Conservation (phyloP, 495 filamentous ascomycete species). For the Neurospora sublineolata region DNA sequence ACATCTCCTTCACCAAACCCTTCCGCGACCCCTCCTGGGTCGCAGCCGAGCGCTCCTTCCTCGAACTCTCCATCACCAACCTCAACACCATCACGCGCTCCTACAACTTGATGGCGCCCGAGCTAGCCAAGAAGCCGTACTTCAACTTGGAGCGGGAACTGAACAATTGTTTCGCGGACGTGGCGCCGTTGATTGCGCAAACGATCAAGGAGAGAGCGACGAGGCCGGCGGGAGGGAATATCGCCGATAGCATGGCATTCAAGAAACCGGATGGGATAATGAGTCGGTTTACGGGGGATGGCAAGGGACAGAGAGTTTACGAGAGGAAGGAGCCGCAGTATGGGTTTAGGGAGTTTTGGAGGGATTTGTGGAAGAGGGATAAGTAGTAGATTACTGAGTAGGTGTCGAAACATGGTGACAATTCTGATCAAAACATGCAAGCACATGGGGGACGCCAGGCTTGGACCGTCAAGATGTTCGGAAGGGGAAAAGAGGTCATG, state of each 20-base stretch:
- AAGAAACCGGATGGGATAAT: conserved; percentile 19
- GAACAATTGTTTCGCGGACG: conserved; percentile 66
- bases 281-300: conserved; percentile 35
- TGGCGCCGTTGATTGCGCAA: conserved; percentile 61
- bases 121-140: conserved; percentile 88
- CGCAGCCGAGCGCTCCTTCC: conserved; percentile 61
- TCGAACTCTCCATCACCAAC: conserved; percentile 62
- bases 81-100: conserved; percentile 73
- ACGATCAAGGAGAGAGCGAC: conserved; percentile 60
- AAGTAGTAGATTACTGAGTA: not conserved
- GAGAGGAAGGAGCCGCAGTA: conserved; percentile 66
- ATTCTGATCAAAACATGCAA: not conserved
- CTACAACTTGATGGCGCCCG: conserved; percentile 91
- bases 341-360: conserved; percentile 81
- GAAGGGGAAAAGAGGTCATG: not conserved
- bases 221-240: conserved; percentile 27
- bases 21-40: conserved; percentile 62
- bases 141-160: conserved; percentile 77
- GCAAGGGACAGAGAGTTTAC: conserved; percentile 46
- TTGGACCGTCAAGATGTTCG: not conserved
- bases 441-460: not conserved
- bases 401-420: not conserved
- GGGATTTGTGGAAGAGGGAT: conserved; percentile 48
- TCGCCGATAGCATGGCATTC: conserved; percentile 16
- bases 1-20: conserved; percentile 27